Conservation (phyloP, 805 yeast genomes). For the Ascoidea rubescens region DNA sequence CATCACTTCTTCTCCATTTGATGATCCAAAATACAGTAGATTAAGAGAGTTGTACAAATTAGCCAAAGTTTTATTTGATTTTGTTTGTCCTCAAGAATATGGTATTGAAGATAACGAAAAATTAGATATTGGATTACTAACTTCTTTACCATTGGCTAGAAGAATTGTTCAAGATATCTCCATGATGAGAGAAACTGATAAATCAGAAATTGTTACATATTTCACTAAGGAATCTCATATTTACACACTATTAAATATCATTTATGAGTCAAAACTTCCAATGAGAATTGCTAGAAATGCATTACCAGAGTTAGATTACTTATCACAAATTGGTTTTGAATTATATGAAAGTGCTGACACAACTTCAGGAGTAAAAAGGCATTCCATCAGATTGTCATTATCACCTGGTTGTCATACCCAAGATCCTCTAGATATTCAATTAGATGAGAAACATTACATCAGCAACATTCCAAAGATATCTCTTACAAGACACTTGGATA, state of each 20-base stretch:
- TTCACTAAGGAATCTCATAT: slow-evolving; percentile 97
- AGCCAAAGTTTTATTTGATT: slow-evolving; percentile 89
- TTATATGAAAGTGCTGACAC: slow-evolving; percentile 72
- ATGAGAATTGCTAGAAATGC: slow-evolving; percentile 92
- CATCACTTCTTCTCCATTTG: slow-evolving; percentile 39
- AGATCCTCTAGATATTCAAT: slow-evolving; percentile 91
- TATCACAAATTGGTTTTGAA: slow-evolving; percentile 90
- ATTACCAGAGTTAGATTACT: slow-evolving; percentile 87
- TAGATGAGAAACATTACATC: slow-evolving; percentile 92
- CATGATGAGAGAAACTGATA: slow-evolving; percentile 60
- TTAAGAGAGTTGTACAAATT: slow-evolving; percentile 79
- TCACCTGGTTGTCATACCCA: slow-evolving; percentile 98
- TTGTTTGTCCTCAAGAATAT: slow-evolving; percentile 96
- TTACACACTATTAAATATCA: slow-evolving; percentile 79
- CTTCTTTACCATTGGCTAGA: slow-evolving; percentile 86
- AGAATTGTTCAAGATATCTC: slow-evolving; percentile 74
- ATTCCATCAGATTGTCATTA: slow-evolving; percentile 79
- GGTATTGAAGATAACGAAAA: slow-evolving; percentile 94
- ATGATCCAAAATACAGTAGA: slow-evolving; percentile 64
- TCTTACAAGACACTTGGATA: slow-evolving; percentile 84
- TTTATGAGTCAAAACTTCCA: slow-evolving; percentile 88
- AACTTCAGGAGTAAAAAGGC: slow-evolving; percentile 57
- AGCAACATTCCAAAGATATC: slow-evolving; percentile 89
- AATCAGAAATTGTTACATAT: slow-evolving; percentile 77
- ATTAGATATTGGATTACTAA: slow-evolving; percentile 86